A percentile compares a stretch with the other conserved stretches of the same genome.
Evolutionary conservation across 1,284 basidiomycete genomes (phyloP).

Genomic region (Spongispora temasekensis): DNA sequence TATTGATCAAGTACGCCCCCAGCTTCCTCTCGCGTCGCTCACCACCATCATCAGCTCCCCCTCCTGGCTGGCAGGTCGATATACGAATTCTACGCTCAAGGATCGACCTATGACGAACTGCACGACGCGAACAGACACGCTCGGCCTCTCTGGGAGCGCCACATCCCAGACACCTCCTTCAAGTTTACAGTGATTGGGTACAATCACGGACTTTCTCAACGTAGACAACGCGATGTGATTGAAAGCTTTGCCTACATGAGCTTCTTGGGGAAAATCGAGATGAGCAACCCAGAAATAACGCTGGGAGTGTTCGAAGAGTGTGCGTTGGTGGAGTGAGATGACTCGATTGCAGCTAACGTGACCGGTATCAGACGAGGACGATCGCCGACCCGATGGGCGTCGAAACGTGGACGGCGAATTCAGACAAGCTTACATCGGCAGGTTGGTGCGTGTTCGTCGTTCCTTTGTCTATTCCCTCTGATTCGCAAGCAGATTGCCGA

Average conservation of each 20-base stretch:
- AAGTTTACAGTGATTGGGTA: constrained; percentile 79
- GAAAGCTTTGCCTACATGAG: constrained; percentile 87
- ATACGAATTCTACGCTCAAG: constrained; percentile 76
- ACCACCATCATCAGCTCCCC: neutral
- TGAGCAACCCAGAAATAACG: constrained; percentile 80
- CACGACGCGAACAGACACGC: constrained; percentile 57
- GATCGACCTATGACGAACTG: constrained; percentile 67
- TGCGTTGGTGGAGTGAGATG: constrained; percentile 37
- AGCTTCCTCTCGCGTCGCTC: neutral
- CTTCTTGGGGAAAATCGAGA: constrained; percentile 79
- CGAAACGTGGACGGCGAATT: constrained; percentile 69
- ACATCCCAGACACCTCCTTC: constrained; percentile 71
- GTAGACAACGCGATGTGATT: constrained; percentile 68
- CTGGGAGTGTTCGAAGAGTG: constrained; percentile 92
- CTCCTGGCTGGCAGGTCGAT: constrained; percentile 54
- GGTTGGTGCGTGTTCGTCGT: constrained; percentile 65
- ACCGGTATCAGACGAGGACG: constrained; percentile 47
- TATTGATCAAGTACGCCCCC: constrained; percentile 76
- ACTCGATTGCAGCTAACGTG: neutral
- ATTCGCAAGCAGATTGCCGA: constrained; percentile 57
- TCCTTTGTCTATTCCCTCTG: neutral
- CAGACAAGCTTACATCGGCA: constrained; percentile 76
- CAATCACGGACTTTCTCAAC: constrained; percentile 73
- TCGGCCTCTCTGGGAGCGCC: constrained; percentile 58
- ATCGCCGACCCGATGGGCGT: constrained; percentile 45